Base-by-base conservation (phyloP, 2,329 filamentous ascomycete species). In the Fusarium veterinarium region DNA sequence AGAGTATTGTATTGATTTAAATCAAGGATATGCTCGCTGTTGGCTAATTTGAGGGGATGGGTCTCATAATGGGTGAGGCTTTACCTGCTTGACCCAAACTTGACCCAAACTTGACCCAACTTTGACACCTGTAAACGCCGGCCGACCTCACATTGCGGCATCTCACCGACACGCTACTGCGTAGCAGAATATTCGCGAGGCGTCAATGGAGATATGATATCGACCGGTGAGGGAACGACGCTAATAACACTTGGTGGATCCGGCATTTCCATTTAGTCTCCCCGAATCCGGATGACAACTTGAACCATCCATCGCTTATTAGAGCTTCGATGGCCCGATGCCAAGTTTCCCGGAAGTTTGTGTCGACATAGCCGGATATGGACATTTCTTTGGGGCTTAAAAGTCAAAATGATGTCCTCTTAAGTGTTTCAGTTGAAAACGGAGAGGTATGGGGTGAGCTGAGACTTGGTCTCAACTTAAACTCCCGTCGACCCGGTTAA, bases 401-500 rank as follows among this genome's bases (percentile, higher is more conserved):
- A 33, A 33, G 31, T 33, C 11, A 20, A 25, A 28, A 33, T 19
- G 28, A 44, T 40, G 49, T n/a, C 49, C 33, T 53, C 33, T 40
- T 12, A 33, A 46, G 28, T 25, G 33, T 41, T 33, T 48, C 10
- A 48, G 41, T 62, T 48, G 46, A 37, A 68, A 67, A 44, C 38
- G 65, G 65, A 48, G 61, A 35, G 61, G 51, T 28, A 20, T 45
- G 23, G 37, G 17, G 17, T 10, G n/a, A 40, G 62, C 58, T 67
- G 53, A 67, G 62, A 67, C 53, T 51, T 40, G 33, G 28, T 56
- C 45, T 41, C 23, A 51, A 49, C 38, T 38, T 48, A 68, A 17
- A 53, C 64, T 45, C 45, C 33, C 38, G 44, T 42, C 30, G 28
- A 57, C 33, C 44, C 19, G 42, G 64, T 53, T 30, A 46, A 41